Conservation (phyloP, 2,329 filamentous ascomycete genomes). For the Sclerotinia trifoliorum region DNA sequence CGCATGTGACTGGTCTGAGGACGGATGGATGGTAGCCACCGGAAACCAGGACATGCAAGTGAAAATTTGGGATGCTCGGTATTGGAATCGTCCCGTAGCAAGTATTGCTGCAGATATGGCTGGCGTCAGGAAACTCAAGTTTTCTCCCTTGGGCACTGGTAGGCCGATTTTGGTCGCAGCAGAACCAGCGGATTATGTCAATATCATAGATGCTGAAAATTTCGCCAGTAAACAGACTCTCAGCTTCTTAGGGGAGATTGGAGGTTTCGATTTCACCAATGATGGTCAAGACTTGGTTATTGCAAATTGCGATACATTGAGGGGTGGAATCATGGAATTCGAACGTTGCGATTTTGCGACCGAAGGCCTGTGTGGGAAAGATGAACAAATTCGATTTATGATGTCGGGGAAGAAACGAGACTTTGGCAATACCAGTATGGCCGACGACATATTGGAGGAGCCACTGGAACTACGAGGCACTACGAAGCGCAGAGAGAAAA, state of each 20-base stretch:
- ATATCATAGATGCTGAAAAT: constrained; percentile 65
- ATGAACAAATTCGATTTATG: constrained; percentile 9
- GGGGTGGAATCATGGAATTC: constrained; percentile 55
- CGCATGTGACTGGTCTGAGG: constrained; percentile 75
- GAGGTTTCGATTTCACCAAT: constrained; percentile 64
- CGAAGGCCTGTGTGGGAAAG: constrained; percentile 22
- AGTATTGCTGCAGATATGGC: constrained; percentile 65
- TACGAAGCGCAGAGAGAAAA: constrained; percentile 18
- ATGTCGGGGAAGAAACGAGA: constrained; percentile 15
- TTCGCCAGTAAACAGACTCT: constrained; percentile 67
- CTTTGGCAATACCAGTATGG: not conserved
- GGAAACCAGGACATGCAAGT: constrained; percentile 73
- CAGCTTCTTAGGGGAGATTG: constrained; percentile 74
- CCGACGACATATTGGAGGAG: constrained; percentile 9
- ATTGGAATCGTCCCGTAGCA: constrained; percentile 57
- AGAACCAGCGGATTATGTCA: constrained; percentile 73
- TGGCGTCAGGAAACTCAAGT: constrained; percentile 66
- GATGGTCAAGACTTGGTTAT: constrained; percentile 67
- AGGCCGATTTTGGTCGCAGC: constrained; percentile 66
- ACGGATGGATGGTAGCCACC: constrained; percentile 73
- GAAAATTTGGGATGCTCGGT: constrained; percentile 74
- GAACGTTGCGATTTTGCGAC: constrained; percentile 38
- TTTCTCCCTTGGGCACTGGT: constrained; percentile 69
- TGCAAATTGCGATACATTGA: constrained; percentile 62
- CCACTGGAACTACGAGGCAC: constrained; percentile 9